Evolutionary conservation across 1,284 basidiomycete genomes (phyloP).

Genomic region (Rhodotorula sp.): DNA sequence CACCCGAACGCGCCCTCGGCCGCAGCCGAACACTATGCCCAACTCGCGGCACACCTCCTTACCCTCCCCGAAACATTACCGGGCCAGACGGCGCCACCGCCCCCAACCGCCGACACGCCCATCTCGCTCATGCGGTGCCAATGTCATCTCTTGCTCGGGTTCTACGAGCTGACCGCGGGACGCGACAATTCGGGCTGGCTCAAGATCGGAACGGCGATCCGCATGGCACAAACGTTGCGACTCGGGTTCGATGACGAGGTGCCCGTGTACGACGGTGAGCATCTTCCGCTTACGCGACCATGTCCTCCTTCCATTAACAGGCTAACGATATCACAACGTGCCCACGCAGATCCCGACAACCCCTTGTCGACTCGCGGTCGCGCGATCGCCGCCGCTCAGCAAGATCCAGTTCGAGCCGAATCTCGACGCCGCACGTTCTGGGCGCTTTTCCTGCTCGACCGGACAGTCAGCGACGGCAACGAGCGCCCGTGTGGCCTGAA

Average conservation of each 20-base stretch:
- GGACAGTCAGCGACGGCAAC: constrained; percentile 41
- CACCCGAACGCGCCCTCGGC: constrained; percentile 25
- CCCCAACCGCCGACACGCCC: constrained; percentile 21
- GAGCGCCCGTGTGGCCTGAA: constrained; percentile 39
- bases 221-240: constrained; percentile 40
- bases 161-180: constrained; percentile 40
- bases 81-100: background rate
- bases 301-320: background rate
- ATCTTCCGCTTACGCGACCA: background rate
- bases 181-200: constrained; percentile 41
- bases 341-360: background rate
- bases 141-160: constrained; percentile 38
- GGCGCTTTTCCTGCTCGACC: constrained; percentile 40
- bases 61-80: constrained; percentile 18
- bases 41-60: constrained; percentile 31
- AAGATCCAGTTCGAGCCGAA: constrained; percentile 29
- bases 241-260: constrained; percentile 41
- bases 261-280: constrained; percentile 15
- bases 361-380: constrained; percentile 1
- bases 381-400: constrained; percentile 1
- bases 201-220: constrained; percentile 37
- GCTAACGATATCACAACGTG: background rate
- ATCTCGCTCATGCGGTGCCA: constrained; percentile 40
- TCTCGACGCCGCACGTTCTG: constrained; percentile 38
- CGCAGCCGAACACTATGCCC: constrained; percentile 35